These are phyloP conservation scores for Monoraphidium neglectum DNA, from an alignment of 139 green algal species.

Conservation along the genomic window DNA sequence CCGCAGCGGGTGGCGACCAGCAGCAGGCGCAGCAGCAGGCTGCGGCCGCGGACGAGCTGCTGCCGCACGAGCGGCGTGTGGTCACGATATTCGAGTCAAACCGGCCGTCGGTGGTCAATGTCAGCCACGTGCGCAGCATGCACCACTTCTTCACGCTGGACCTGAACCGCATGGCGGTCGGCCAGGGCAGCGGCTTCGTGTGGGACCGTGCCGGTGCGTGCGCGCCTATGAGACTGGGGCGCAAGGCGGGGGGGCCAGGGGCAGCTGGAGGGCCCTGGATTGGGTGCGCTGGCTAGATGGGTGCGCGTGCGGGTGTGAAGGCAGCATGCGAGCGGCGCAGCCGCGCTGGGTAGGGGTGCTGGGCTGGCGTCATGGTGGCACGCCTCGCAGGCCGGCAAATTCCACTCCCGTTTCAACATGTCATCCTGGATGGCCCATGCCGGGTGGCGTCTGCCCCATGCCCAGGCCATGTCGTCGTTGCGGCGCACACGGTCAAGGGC, in stretches of 20 bases:
- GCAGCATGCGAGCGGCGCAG: too few species aligned
- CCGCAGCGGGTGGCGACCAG: background rate
- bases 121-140: background rate
- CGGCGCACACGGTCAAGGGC: constrained; percentile 11
- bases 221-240: too few species aligned
- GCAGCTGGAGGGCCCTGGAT: too few species aligned
- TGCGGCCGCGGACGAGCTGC: background rate
- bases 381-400: too few species aligned
- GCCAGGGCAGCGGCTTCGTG: constrained; percentile 62
- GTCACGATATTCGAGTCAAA: background rate
- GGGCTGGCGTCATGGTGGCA: too few species aligned
- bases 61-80: background rate
- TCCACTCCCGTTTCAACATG: background rate
- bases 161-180: constrained; percentile 21
- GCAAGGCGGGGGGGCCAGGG: too few species aligned
- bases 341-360: too few species aligned
- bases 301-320: too few species aligned
- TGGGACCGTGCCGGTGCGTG: constrained; percentile 67
- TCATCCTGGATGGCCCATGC: background rate
- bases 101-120: constrained; percentile 6
- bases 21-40: background rate
- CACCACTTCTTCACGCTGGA: constrained; percentile 23
- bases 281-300: too few species aligned
- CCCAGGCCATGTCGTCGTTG: constrained; percentile 18
- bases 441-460: background rate